Percentiles rank a stretch among this genome's conserved stretches.
These are phyloP conservation scores for Tillandsia leiboldiana DNA, from an alignment of 176 grass and related monocot genomes.

Conservation along the genomic window DNA sequence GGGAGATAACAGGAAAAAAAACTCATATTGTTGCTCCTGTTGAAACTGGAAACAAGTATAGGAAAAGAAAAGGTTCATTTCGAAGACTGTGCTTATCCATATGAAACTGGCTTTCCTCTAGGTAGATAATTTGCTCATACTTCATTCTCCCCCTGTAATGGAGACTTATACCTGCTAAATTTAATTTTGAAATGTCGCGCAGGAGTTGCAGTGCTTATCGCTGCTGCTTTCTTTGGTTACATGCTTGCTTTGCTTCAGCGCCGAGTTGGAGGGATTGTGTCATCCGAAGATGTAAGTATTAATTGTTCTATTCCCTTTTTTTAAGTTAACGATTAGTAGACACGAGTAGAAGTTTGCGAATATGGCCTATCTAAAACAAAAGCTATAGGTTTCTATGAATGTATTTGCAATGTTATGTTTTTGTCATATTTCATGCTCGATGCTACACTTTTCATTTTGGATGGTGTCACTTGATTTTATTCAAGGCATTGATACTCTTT, in stretches of 20 bases:
- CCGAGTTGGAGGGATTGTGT: no score
- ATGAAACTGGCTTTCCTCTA: constrained; percentile 83
- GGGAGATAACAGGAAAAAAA: no score
- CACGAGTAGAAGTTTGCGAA: background rate
- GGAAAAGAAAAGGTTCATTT: no score
- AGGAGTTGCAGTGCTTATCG: constrained; percentile 83
- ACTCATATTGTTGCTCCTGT: no score
- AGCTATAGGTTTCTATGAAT: background rate
- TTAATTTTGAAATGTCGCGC: background rate
- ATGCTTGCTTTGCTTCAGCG: constrained; percentile 93
- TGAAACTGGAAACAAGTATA: no score
- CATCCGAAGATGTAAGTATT: no score
- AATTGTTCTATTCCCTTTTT: no score
- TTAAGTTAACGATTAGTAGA: background rate
- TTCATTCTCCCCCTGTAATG: background rate
- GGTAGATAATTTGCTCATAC: constrained; percentile 34
- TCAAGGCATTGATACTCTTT: background rate
- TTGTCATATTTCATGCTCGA: background rate
- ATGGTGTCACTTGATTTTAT: background rate
- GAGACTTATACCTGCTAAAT: background rate
- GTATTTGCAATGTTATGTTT: background rate
- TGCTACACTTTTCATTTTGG: background rate
- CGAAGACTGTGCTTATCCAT: constrained; percentile 67
- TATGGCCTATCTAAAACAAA: background rate
- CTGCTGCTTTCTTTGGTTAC: constrained; percentile 92